These are phyloP conservation scores for Boechera retrofracta DNA, from an alignment of 345 rosid genomes.

Conservation along the genomic window DNA sequence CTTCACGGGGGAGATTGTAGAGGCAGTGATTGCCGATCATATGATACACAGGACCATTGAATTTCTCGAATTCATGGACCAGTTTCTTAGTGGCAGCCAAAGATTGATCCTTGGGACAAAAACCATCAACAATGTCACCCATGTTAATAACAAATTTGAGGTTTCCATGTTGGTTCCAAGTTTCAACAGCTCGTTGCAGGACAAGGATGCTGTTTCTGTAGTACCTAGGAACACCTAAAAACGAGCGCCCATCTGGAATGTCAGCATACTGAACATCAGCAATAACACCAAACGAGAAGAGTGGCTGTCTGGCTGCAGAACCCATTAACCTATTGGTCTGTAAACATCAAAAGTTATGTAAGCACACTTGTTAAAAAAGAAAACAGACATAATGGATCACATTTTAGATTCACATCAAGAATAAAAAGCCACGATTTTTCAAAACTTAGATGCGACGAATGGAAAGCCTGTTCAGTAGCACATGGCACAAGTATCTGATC, in stretches of 20 bases:
- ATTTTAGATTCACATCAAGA: background rate
- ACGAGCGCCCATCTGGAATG: slow-evolving; percentile 84
- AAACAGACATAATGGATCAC: background rate
- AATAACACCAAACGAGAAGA: slow-evolving; percentile 89
- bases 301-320: slow-evolving; percentile 58
- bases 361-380: background rate
- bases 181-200: slow-evolving; percentile 71
- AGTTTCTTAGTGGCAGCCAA: slow-evolving; percentile 59
- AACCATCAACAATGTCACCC: slow-evolving; percentile 90
- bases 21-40: slow-evolving; percentile 96
- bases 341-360: slow-evolving; percentile 10
- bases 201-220: slow-evolving; percentile 80
- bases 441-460: background rate
- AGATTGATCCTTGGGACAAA: slow-evolving; percentile 77
- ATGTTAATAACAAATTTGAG: slow-evolving; percentile 75
- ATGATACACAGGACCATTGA: slow-evolving; percentile 76
- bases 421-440: background rate
- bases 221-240: slow-evolving; percentile 80
- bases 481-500: background rate
- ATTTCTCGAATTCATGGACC: slow-evolving; percentile 60
- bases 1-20: slow-evolving; percentile 86
- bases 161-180: slow-evolving; percentile 67
- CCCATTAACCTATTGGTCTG: slow-evolving; percentile 48
- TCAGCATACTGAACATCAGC: slow-evolving; percentile 94
- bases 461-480: too few species aligned